Base-by-base conservation (phyloP, 2,329 filamentous ascomycete genomes). In the Xylaria digitata region DNA sequence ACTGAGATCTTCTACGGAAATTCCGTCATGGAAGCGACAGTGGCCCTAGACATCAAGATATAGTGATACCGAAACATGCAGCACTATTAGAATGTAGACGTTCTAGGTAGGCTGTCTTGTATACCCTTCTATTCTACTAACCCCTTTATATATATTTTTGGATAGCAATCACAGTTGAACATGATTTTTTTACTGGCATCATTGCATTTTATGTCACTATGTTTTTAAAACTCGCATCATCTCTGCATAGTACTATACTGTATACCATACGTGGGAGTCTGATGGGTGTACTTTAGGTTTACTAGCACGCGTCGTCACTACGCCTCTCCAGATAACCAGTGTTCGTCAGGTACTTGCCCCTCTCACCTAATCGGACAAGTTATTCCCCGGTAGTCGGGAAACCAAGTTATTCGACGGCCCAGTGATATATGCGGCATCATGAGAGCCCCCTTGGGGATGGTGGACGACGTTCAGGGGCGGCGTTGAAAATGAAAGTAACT, bases 1-100 rank as follows among this genome's bases (percentile, higher is more conserved):
- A 70, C 67, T 2, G 72, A 74, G 63, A 62, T 72, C 19, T 74
- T 74, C 57, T 74, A 71, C 26, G 72, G 72, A 2, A 68, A 65
- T 9, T 45, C 67, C 1, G 55, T 55, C 26, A 60, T 61, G 66
- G 32, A 69, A 6, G 69, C 66, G 15, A 66, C 19, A 2, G 66
- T 66, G 19, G 68, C 61, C 3, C 58, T 70, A 50, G 48, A 70
- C 43, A 70, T 69, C 45, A 63, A 57, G 8, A 50, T 70, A 45
- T 65, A 64, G 55, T 26, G 19, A 45, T 30, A 3, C 17, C 7
- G 37, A 34, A 30, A 52, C 48, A 45, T 37, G 32, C 32, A 37
- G 11, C 7, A n/a, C 21, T 11, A 8, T 46, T 34, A 6, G 52
- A 53, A 40, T 42, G 45, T 52, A 46, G 53, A 40, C 13, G 23